Evolutionary conservation across 1,284 basidiomycete genomes (phyloP), one percentile per base, ranked within the genome.

Genomic region (Pholiota adiposa): DNA sequence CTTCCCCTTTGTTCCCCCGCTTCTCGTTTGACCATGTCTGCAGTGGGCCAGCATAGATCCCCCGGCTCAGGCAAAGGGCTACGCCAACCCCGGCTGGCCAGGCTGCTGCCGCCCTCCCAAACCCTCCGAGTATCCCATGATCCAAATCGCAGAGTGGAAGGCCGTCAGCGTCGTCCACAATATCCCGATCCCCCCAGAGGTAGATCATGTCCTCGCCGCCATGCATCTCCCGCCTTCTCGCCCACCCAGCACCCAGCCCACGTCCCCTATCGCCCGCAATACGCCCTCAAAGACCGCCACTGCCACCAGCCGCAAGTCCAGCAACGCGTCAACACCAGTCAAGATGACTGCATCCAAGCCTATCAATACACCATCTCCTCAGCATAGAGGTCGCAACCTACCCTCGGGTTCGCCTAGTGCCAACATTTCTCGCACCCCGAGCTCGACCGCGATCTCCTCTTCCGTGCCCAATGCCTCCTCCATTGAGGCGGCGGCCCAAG

Each of bases 51-150:
- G 80, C 62, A 80, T 77, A 18, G 83, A 80, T 67, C 83, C 85
- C 14, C 76, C 80, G 63, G 82, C 84, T 18, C 76, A 84, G 65
- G 74, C 76, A 50, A 74, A 82, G 43, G 83, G 84, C 14, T 83
- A 82, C 69, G 77, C 81, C 68, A 93, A 93, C 69, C 82, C 82
- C 41, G 90, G 90, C 36, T 93, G 90, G 90, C 90, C 91, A 54
- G 90, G 91, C 31, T 93, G 90, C 77, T 93, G 90, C 78, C 85
- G 90, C 19, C 78, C 90, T 0, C 91, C 91, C 1, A 76, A 74
- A 21, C 64, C 76, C 8, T 75, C 70, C 56, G 91, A 93, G 69
- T 77, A 82, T 65, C 79, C 80, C 62, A 70, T 82, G 62, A 85
- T 93, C 60, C 83, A 83, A 25, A 80, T 85, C 54, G 88, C 88